Percentiles rank a stretch among this genome's conserved stretches.
Evolutionary conservation across 1,139 yeast species (phyloP).

Genomic region (Candida mesenterica): DNA sequence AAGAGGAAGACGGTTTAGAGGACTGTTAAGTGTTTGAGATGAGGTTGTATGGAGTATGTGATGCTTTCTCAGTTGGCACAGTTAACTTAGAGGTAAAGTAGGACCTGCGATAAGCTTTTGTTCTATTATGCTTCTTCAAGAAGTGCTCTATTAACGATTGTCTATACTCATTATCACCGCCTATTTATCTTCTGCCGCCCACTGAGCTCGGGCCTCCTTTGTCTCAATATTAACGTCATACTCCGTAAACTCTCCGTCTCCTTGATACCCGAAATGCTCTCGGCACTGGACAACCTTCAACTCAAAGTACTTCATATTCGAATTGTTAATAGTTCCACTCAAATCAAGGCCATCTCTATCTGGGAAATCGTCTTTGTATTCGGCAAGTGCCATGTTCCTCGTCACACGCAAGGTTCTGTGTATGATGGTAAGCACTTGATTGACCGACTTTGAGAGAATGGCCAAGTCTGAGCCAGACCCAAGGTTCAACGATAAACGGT

Average conservation of each 20-base stretch:
- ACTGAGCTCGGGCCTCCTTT: too few species aligned
- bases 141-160: too few species aligned
- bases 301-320: constrained; percentile 42
- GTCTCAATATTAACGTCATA: constrained; percentile 3
- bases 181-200: too few species aligned
- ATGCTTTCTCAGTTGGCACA: too few species aligned
- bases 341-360: constrained; percentile 5
- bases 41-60: too few species aligned
- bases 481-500: constrained; percentile 44
- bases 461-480: constrained; percentile 6
- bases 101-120: too few species aligned
- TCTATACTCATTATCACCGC: too few species aligned
- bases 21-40: too few species aligned
- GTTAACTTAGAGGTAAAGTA: too few species aligned
- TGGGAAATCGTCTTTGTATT: constrained; percentile 8
- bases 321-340: constrained; percentile 36
- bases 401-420: constrained; percentile 45
- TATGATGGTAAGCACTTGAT: constrained; percentile 52
- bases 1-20: too few species aligned
- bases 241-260: constrained; percentile 19
- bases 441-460: constrained; percentile 34
- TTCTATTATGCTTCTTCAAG: too few species aligned
- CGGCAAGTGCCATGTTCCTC: constrained; percentile 21
- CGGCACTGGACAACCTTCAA: constrained; percentile 38
- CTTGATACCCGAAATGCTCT: constrained; percentile 26